Evolutionary conservation across 1,284 basidiomycete species (phyloP), one percentile per base, ranked within the genome.

Genomic region (Ustilago cynodontis): DNA sequence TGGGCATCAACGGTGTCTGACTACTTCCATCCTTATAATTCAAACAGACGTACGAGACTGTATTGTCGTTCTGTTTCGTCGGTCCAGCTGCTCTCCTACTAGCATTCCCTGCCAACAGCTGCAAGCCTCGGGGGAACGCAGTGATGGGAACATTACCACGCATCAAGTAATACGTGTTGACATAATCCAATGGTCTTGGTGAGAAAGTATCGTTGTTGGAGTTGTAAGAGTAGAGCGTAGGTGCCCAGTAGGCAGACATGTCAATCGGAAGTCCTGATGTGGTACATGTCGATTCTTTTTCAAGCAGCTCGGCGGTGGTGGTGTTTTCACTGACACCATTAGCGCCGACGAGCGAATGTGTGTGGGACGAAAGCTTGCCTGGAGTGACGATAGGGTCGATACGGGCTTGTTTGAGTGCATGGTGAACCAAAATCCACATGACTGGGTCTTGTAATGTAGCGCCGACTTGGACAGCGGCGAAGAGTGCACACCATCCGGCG

Each of bases 361-460:
- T 86, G 67, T 88, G 87, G 52, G 87, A 82, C 2, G 87, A 87
- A 5, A 82, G 79, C 13, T 69, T 61, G 22, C 86, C 87, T 3
- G 88, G 88, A 18, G 81, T 85, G 43, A 89, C 84, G 67, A 89
- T 88, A 24, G 88, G 87, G 67, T 89, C 88, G 35, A 88, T 79
- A 41, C 89, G 87, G 59, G 88, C 88, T 14, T 85, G 69, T 26
- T 80, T 80, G 53, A 88, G 64, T 0, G 81, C 67, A 9, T 81
- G 65, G 13, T 80, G 78, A 22, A 24, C 47, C 18, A 80, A 39
- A 31, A 80, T 79, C 68, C 69, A 80, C 63, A 77, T 69, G 66
- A 66, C 60, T 31, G 71, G 71, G 14, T 74, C 43, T 8, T 47
- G 45, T 3, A 49, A 5, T 1, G 71, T 65, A 3, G 71, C 71